Evolutionary conservation across 345 rosid genomes (phyloP), one percentile per base, ranked within the genome.

Genomic region (Citrus cavaleriei): DNA sequence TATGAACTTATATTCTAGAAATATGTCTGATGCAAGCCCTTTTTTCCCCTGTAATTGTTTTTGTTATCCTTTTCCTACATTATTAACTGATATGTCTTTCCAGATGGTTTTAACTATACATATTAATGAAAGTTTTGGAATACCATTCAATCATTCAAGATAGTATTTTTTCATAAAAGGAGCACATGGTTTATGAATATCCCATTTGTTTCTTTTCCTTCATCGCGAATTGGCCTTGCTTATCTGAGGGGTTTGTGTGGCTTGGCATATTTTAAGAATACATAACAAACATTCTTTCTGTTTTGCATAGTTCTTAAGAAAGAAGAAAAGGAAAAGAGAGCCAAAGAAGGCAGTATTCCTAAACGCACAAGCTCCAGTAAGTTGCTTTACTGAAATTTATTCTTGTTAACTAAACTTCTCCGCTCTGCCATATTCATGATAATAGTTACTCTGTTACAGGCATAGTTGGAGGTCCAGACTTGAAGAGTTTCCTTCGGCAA

Each of bases 301-400:
- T 61, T 79, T 79, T 80, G 46, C 19, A 19, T 74, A 94, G 97
- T 89, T 84, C 84, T 91, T 76, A 91, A 92, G 88, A 91, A 91
- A 86, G 98, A 93, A 84, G 97, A 92, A 80, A 93, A 90, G 80
- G 92, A 92, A 83, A 94, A 82, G 87, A 94, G 80, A 85, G 88
- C 90, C 65, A 87, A 77, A 84, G 93, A 90, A 87, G 96, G 89
- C 77, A 81, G 82, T 76, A 73, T 84, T 35, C 86, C 81, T 68
- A 91, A 85, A 85, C 78, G 68, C 46, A 59, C 51, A 40, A 81
- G 74, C 85, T 70, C 86, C 82, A 89, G 91, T 90, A 40, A 79
- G 87, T 79, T 67, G 67, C 70, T 79, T 79, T 27, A 55, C 70
- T 49, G 73, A 72, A 74, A 60, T 21, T 21, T 66, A 24, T 64